Percentiles rank a stretch among this genome's conserved stretches.
Evolutionary conservation across 345 rosid species (phyloP).

Genomic region (Orychophragmus violaceus): DNA sequence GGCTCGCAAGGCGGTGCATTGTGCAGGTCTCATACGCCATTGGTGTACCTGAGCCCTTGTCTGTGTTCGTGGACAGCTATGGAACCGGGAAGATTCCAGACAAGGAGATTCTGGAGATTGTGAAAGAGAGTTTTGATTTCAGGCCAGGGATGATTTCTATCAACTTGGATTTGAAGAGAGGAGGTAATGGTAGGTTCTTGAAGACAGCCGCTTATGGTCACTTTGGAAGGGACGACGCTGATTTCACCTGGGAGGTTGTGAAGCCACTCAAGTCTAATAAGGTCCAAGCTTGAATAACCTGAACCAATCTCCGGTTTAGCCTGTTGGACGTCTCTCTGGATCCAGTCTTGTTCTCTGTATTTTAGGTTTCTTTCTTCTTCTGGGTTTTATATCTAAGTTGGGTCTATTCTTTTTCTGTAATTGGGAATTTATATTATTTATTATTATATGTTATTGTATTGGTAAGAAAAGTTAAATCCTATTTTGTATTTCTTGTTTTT

Average conservation of each 20-base stretch:
- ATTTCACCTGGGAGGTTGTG: constrained; percentile 39
- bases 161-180: constrained; percentile 37
- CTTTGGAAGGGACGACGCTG: constrained; percentile 37
- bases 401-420: constrained; percentile 5
- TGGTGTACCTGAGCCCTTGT: constrained; percentile 38
- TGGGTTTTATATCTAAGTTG: constrained; percentile 7
- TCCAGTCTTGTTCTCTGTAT: neutral
- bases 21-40: constrained; percentile 36
- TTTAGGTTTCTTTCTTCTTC: neutral
- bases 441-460: neutral
- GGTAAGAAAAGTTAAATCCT: constrained; percentile 4
- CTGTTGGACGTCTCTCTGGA: neutral
- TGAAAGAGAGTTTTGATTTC: constrained; percentile 35
- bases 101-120: constrained; percentile 34
- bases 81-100: constrained; percentile 34
- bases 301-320: constrained; percentile 7
- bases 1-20: constrained; percentile 28
- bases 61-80: constrained; percentile 35
- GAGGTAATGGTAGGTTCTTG: constrained; percentile 40
- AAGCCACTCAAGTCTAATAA: constrained; percentile 34
- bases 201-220: constrained; percentile 39
- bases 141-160: constrained; percentile 37
- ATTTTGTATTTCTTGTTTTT: constrained; percentile 13
- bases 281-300: constrained; percentile 30
- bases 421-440: neutral